Evolutionary conservation across 345 rosid species (phyloP), one percentile per base, ranked within the genome.

Genomic region (Gynandropsis gynandra): DNA sequence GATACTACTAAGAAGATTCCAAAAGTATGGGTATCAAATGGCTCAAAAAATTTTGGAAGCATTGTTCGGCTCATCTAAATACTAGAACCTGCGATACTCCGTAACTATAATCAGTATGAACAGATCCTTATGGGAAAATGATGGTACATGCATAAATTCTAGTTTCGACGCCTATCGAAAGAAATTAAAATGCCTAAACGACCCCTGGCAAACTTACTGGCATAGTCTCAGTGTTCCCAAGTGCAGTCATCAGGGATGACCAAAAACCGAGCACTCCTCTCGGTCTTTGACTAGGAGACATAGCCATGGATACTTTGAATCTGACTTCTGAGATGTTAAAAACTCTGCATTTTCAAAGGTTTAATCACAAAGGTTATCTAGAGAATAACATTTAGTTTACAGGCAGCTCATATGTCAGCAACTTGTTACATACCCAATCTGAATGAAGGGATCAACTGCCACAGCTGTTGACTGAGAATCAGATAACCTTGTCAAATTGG

Each of bases 211-310:
- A 21, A 79, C 95, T 78, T 65, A 92, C 98, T 13, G 88, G 81
- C 98, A 92, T 87, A 61, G 82, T 92, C 76, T 92, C 97, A 9
- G 95, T 87, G 76, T 88, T 92, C 38, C 98, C 98, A 59, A 92
- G 72, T 49, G 98, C 95, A 72, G 97, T 92, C 99, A 92, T 92
- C 71, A 85, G 66, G 59, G 99, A 88, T 61, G 83, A 80, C 97
- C 99, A 88, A 66, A 92, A 92, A 47, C 99, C 99, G 70, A 88
- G 97, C 19, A 88, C 97, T 55, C 97, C 95, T 57, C 86, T 78
- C 18, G 97, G 99, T 47, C 97, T 72, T 66, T 87, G 99, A 74
- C 93, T 74, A 47, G 95, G 98, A 18, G 97, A 92, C 99, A 92
- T 88, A 36, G 87, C 67, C 97, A 88, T 83, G 21, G 97, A 88